phyloP scores from a whole-genome alignment of 192 early-diverging fungal genomes.

The Coemansia sp. region DNA sequence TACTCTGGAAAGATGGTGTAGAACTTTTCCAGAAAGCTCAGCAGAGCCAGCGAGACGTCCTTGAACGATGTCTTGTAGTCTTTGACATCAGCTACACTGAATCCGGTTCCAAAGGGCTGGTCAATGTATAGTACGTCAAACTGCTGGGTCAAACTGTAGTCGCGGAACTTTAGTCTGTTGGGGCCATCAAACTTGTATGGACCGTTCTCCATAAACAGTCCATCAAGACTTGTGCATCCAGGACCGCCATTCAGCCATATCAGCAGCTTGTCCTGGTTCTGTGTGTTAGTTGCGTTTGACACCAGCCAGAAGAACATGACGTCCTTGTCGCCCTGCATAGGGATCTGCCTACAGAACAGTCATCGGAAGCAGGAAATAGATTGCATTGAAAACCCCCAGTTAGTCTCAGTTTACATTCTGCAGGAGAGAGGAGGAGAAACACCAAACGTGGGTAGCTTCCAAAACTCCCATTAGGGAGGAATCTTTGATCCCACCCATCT shows the following conservation, averaged over 20 bases:
- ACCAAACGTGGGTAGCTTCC: too few relatives aligned
- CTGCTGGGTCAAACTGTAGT: constrained; percentile 48
- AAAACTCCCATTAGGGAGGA: too few relatives aligned
- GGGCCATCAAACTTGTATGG: constrained; percentile 55
- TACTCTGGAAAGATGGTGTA: constrained; percentile 61
- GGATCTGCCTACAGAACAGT: constrained; percentile 31
- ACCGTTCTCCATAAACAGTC: constrained; percentile 68
- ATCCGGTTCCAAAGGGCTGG: constrained; percentile 71
- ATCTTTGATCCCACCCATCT: too few relatives aligned
- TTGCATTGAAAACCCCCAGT: neutral
- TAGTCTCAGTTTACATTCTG: neutral
- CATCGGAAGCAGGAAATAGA: neutral
- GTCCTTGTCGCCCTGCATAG: constrained; percentile 34
- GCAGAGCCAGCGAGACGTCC: constrained; percentile 49
- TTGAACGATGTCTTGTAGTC: constrained; percentile 34
- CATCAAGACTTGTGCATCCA: constrained; percentile 65
- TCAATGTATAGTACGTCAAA: constrained; percentile 61
- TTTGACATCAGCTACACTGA: constrained; percentile 21
- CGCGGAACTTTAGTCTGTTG: constrained; percentile 34
- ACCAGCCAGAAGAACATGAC: constrained; percentile 59
- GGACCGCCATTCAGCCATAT: constrained; percentile 71
- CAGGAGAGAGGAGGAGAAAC: neutral
- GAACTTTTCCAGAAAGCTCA: constrained; percentile 60
- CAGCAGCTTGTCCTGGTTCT: constrained; percentile 54
- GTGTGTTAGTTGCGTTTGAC: constrained; percentile 48